Percentiles rank a stretch among this genome's conserved stretches.
Conservation (phyloP, 305 asterid species). For the Fraxinus albicans region DNA sequence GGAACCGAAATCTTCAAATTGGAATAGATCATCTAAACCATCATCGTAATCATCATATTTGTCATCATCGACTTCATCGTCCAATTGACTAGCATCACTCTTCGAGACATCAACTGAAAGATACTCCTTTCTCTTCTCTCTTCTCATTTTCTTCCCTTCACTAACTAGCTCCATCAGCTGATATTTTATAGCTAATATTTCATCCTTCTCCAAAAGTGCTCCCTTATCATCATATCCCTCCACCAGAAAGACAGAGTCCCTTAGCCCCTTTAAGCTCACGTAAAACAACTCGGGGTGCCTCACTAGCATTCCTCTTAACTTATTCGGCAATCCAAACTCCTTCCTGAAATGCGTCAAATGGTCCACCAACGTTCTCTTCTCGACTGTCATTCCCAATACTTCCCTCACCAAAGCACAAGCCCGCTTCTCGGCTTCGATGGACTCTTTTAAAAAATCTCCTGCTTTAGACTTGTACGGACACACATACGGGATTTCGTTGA, state of each 20-base stretch:
- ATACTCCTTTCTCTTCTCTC: conserved; percentile 51
- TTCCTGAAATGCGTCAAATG: conserved; percentile 89
- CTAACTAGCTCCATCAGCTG: conserved; percentile 59
- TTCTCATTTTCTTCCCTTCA: conserved; percentile 71
- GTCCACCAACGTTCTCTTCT: conserved; percentile 87
- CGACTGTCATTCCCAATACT: conserved; percentile 76
- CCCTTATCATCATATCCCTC: conserved; percentile 80
- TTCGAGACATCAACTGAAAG: conserved; percentile 17
- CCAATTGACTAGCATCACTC: conserved; percentile 9
- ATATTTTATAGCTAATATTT: conserved; percentile 44
- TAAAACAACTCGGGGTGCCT: conserved; percentile 95
- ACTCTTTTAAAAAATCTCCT: conserved; percentile 48
- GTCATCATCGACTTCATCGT: conserved; percentile 26
- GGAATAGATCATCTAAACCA: conserved; percentile 76
- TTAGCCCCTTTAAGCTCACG: conserved; percentile 79
- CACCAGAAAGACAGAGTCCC: conserved; percentile 86
- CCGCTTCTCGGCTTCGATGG: conserved; percentile 82
- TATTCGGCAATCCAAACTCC: conserved; percentile 85
- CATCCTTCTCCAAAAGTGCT: conserved; percentile 54
- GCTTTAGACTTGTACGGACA: conserved; percentile 72
- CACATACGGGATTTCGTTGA: conserved; percentile 57
- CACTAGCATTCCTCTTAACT: conserved; percentile 81
- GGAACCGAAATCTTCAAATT: conserved; percentile 35
- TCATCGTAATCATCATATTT: conserved; percentile 48
- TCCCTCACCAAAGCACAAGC: conserved; percentile 90